Evolutionary conservation across 2,329 filamentous ascomycete species (phyloP).

Genomic region (Pleurostoma richardsiae): DNA sequence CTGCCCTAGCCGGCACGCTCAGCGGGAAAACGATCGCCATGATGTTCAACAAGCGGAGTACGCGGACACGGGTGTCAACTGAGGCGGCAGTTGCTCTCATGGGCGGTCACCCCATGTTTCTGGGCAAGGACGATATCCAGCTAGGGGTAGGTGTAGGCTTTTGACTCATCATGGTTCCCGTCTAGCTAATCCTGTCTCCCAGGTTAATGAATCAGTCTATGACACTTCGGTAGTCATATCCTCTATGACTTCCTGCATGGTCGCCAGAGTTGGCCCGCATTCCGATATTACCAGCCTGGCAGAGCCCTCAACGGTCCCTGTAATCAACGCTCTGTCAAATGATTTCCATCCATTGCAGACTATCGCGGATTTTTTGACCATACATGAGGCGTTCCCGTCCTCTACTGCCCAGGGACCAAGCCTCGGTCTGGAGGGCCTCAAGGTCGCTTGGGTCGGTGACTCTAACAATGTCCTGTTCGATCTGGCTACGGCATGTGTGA

Average conservation of each 20-base stretch:
- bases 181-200: neutral
- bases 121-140: conserved; percentile 94
- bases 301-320: conserved; percentile 68
- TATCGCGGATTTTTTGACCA: conserved; percentile 89
- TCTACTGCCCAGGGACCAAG: conserved; percentile 24
- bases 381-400: conserved; percentile 70
- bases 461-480: conserved; percentile 97
- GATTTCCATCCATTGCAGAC: conserved; percentile 92
- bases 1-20: conserved; percentile 56
- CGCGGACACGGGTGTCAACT: conserved; percentile 87
- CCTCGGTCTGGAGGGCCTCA: conserved; percentile 74
- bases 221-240: conserved; percentile 91
- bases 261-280: conserved; percentile 73
- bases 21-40: conserved; percentile 80
- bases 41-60: conserved; percentile 96
- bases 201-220: conserved; percentile 91
- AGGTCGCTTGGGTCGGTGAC: conserved; percentile 94
- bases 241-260: conserved; percentile 83
- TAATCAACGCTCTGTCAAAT: conserved; percentile 85
- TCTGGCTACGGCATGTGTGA: conserved; percentile 79
- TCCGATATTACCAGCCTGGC: conserved; percentile 69
- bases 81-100: conserved; percentile 85
- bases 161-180: neutral
- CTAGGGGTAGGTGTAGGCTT: conserved; percentile 60
- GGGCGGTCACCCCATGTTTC: conserved; percentile 92